These are phyloP conservation scores for Nakazawaea wickerhamii DNA, from an alignment of 805 yeast species.

Conservation along the genomic window DNA sequence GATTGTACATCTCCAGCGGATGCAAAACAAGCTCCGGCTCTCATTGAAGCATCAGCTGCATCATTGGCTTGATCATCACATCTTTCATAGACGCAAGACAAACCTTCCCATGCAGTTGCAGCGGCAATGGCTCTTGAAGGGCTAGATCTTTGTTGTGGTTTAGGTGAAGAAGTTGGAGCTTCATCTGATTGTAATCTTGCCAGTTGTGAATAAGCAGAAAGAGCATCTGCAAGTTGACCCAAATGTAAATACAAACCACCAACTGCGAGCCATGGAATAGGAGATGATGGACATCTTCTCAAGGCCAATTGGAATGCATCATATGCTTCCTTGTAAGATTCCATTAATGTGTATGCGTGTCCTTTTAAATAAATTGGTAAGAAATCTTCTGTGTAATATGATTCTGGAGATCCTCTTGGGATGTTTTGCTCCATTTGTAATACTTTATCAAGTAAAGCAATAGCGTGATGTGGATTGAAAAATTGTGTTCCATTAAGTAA, in stretches of 20 bases:
- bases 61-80: slow-evolving; percentile 56
- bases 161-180: background rate
- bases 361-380: slow-evolving; percentile 56
- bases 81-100: slow-evolving; percentile 56
- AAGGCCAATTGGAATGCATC: slow-evolving; percentile 51
- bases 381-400: slow-evolving; percentile 37
- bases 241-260: slow-evolving; percentile 55
- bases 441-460: slow-evolving; percentile 30
- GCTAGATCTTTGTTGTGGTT: background rate
- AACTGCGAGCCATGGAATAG: slow-evolving; percentile 64
- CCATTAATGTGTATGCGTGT: slow-evolving; percentile 41
- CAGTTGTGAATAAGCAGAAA: slow-evolving; percentile 65
- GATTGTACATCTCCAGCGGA: slow-evolving; percentile 39
- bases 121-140: slow-evolving; percentile 28
- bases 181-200: slow-evolving; percentile 44
- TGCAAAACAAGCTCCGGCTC: slow-evolving; percentile 47
- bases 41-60: slow-evolving; percentile 52
- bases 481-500: slow-evolving; percentile 28
- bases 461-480: slow-evolving; percentile 32
- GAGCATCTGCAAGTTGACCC: slow-evolving; percentile 58
- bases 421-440: slow-evolving; percentile 21
- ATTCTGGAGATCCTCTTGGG: slow-evolving; percentile 16
- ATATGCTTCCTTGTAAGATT: slow-evolving; percentile 46
- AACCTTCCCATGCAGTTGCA: slow-evolving; percentile 63
- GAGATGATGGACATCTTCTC: slow-evolving; percentile 44